A percentile compares a stretch with the other conserved stretches of the same genome.
phyloP scores from a whole-genome alignment of 2,329 filamentous ascomycete genomes.

The Emericellopsis atlantica region DNA sequence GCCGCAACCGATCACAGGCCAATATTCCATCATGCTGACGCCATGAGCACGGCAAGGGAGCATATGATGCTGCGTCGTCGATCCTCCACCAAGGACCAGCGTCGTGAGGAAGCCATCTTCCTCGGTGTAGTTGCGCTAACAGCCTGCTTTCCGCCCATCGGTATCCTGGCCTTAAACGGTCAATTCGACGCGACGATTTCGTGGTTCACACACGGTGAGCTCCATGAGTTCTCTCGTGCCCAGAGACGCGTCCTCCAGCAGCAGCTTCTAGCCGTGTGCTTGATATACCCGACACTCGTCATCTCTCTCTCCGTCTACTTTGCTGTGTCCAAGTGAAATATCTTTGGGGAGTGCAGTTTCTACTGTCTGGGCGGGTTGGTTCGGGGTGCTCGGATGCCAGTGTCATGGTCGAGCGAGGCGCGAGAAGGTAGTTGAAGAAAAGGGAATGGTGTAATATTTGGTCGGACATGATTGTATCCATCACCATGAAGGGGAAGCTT shows the following conservation, averaged over 20 bases:
- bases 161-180: slow-evolving; percentile 28
- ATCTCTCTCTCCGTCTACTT: slow-evolving; percentile 16
- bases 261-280: slow-evolving; percentile 23
- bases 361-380: no score
- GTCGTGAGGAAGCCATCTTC: slow-evolving; percentile 23
- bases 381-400: no score
- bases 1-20: slow-evolving; percentile 2
- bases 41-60: slow-evolving; percentile 17
- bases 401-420: no score
- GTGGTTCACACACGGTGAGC: slow-evolving; percentile 35
- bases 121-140: slow-evolving; percentile 22
- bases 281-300: slow-evolving; percentile 18
- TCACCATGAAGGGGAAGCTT: no score
- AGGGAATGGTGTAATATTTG: no score
- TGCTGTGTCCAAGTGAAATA: no score
- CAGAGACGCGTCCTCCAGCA: slow-evolving; percentile 17
- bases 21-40: slow-evolving; percentile 11
- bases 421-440: no score
- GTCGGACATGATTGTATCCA: no score
- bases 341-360: no score
- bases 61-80: slow-evolving; percentile 15
- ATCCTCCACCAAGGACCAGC: slow-evolving; percentile 12
- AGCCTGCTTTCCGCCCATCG: slow-evolving; percentile 31
- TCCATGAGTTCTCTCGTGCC: slow-evolving; percentile 18
- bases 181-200: slow-evolving; percentile 30